Evolutionary conservation across 1,284 basidiomycete species (phyloP).

Genomic region (Pholiota adiposa): DNA sequence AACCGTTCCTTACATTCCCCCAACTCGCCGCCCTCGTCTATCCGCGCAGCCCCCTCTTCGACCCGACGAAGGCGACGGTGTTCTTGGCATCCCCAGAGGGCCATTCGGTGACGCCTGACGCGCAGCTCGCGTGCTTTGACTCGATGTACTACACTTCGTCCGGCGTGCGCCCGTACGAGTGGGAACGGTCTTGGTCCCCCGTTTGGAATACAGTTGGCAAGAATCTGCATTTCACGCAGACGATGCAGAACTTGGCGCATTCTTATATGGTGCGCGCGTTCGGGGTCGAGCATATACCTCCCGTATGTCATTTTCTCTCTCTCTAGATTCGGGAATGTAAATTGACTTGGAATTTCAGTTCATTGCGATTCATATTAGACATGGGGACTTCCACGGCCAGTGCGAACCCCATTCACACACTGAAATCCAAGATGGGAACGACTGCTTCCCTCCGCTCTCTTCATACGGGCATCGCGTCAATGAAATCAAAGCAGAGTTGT

Average conservation of each 20-base stretch:
- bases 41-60: slow-evolving; percentile 9
- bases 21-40: slow-evolving; percentile 28
- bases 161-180: slow-evolving; percentile 30
- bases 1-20: slow-evolving; percentile 25
- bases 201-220: slow-evolving; percentile 48
- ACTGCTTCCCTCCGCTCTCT: slow-evolving; percentile 46
- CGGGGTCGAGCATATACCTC: slow-evolving; percentile 24
- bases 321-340: background rate
- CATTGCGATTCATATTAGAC: slow-evolving; percentile 49
- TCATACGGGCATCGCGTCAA: slow-evolving; percentile 41
- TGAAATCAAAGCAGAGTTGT: slow-evolving; percentile 41
- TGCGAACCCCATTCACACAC: slow-evolving; percentile 26
- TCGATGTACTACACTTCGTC: slow-evolving; percentile 40
- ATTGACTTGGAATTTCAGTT: slow-evolving; percentile 31
- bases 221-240: slow-evolving; percentile 43
- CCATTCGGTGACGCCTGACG: slow-evolving; percentile 33
- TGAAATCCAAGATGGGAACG: slow-evolving; percentile 23
- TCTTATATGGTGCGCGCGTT: slow-evolving; percentile 30
- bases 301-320: slow-evolving; percentile 23
- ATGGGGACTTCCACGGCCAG: slow-evolving; percentile 43
- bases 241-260: slow-evolving; percentile 26
- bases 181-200: slow-evolving; percentile 37
- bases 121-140: slow-evolving; percentile 45
- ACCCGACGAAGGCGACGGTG: background rate
- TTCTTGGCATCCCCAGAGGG: slow-evolving; percentile 25